Base-by-base conservation (phyloP, 192 early-diverging fungal genomes). In the Pilaira anomala region DNA sequence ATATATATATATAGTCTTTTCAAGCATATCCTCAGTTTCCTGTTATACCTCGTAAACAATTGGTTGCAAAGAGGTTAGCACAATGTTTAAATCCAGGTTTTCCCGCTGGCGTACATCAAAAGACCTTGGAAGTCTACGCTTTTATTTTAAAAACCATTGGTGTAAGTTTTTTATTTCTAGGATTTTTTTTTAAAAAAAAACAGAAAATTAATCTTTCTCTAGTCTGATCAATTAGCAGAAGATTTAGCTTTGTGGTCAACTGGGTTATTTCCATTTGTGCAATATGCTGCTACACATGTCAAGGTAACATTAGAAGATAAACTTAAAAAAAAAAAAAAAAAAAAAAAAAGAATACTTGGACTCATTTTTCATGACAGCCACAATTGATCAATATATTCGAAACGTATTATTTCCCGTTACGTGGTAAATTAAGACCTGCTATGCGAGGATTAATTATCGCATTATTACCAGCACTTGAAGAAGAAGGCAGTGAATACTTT, bases 61-160 rank as follows among this genome's bases (percentile, higher is more conserved):
- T 88, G 4, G 86, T 98, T 8, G 85, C 91, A 39, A 96, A 96
- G 78, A 85, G 96, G 22, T 75, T 98, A 21, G 96, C 93, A 4
- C 96, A 98, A 59, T 95, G 92, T 30, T 83, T 98, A 56, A 98
- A 96, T 70, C 96, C 93, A 9, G 94, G 92, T 28, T 71, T 98
- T 29, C 96, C 96, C 0, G 86, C 93, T 22, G 96, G 96, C 16
- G 93, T 98, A 13, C 96, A 98, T 70, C 92, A 94, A 75, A 95
- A 95, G 72, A 88, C 93, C 7, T 63, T 98, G 53, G 88, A 93
- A 48, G 88, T 95, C 3, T 98, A 96, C 70, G 78, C 77, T 14
- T 84, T 87, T 46, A 85, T 98, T 40, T 83, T 94, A 57, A 70
- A 79, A 14, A 86, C 80, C 24, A 91, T 86, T 56, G 81, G 82